Conservation (phyloP, 352 stramenopile species). For the Phytophthora agathidicida region DNA sequence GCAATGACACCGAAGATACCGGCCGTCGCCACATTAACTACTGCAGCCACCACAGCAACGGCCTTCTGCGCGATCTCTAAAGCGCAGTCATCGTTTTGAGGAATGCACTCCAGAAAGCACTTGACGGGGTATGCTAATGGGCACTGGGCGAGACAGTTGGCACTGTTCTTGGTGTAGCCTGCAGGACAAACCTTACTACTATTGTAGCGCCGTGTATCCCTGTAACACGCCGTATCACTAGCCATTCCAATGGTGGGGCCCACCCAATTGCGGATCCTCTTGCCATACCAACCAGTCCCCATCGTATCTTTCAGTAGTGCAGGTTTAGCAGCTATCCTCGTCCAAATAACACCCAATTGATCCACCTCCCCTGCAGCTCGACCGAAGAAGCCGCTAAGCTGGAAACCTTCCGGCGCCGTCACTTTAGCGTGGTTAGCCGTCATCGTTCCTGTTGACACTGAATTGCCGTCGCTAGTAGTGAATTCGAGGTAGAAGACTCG, state of each 20-base stretch:
- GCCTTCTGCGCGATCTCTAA: slow-evolving; percentile 12
- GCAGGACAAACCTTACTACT: slow-evolving; percentile 10
- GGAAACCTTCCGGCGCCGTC: slow-evolving; percentile 15
- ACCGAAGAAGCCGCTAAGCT: slow-evolving; percentile 26
- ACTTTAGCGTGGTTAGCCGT: slow-evolving; percentile 6
- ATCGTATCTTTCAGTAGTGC: slow-evolving; percentile 20
- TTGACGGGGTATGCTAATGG: slow-evolving; percentile 46
- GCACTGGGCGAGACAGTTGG: slow-evolving; percentile 28
- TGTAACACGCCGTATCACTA: slow-evolving; percentile 23
- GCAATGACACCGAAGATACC: slow-evolving; percentile 21
- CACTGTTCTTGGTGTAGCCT: slow-evolving; percentile 10
- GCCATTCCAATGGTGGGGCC: slow-evolving; percentile 12
- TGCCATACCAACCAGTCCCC: slow-evolving; percentile 23
- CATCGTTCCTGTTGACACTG: slow-evolving; percentile 12
- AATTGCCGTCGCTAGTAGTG: slow-evolving; percentile 9
- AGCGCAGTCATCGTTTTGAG: slow-evolving; percentile 15
- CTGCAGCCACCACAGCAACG: slow-evolving; percentile 5
- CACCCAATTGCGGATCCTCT: slow-evolving; percentile 33
- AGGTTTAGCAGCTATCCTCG: slow-evolving; percentile 13
- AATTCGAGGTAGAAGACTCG: slow-evolving; percentile 25
- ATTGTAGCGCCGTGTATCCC: slow-evolving; percentile 15
- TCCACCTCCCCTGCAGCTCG: slow-evolving; percentile 17
- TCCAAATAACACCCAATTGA: slow-evolving; percentile 38
- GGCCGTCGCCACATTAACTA: slow-evolving; percentile 29
- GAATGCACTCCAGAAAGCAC: slow-evolving; percentile 14